Percentiles rank a stretch among this genome's conserved stretches.
These are phyloP conservation scores for Calonectria montana DNA, from an alignment of 2,329 filamentous ascomycete species.

Conservation along the genomic window DNA sequence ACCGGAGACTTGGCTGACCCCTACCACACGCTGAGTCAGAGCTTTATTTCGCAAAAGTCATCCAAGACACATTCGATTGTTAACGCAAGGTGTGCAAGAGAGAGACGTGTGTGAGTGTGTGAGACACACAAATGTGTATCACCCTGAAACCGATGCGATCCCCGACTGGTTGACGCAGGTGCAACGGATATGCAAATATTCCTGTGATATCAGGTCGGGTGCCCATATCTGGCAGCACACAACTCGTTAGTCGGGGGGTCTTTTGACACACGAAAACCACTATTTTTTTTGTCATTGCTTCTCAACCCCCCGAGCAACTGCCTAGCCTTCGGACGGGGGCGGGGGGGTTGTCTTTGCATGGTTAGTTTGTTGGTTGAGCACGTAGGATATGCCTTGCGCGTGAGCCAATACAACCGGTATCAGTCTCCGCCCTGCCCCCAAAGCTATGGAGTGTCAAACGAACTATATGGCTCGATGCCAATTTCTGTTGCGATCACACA, in stretches of 20 bases:
- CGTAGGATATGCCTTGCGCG: neutral
- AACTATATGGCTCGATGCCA: neutral
- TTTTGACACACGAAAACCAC: neutral
- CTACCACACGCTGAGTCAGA: conserved; percentile 9
- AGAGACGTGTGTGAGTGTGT: neutral
- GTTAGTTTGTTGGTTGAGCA: neutral
- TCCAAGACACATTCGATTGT: neutral
- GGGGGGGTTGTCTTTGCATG: neutral
- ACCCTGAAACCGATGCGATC: neutral
- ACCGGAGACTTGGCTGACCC: conserved; percentile 1
- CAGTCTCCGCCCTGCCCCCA: too few species aligned
- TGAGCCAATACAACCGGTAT: neutral
- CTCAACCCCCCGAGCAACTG: neutral
- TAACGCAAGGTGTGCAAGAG: neutral
- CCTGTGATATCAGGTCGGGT: neutral
- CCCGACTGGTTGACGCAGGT: neutral
- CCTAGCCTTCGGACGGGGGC: neutral
- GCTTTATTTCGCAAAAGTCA: conserved; percentile 1
- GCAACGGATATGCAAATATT: neutral
- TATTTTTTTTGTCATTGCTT: neutral
- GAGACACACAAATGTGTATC: neutral
- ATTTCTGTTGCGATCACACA: neutral
- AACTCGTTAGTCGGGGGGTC: neutral
- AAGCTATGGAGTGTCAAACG: neutral
- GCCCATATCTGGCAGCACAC: neutral